Conservation (phyloP, 1,284 basidiomycete genomes). For the Schizopora paradoxa region DNA sequence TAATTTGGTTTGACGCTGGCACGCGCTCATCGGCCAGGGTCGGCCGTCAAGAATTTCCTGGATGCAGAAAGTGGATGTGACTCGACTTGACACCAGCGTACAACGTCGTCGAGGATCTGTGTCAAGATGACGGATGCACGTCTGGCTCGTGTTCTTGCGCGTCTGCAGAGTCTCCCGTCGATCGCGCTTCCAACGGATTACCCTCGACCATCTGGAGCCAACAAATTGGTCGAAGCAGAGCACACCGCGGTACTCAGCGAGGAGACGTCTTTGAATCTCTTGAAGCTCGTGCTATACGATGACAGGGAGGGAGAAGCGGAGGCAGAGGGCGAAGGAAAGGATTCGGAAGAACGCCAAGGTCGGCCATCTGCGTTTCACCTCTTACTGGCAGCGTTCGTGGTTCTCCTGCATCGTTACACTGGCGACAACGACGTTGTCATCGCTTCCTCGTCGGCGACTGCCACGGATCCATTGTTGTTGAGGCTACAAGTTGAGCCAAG, state of each 20-base stretch:
- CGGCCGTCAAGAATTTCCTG: no score
- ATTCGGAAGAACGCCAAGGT: no score
- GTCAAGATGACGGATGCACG: constrained; percentile 32
- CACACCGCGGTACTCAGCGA: constrained; percentile 62
- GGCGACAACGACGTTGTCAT: constrained; percentile 94
- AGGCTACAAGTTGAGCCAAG: constrained; percentile 81
- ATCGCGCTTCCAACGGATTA: constrained; percentile 97
- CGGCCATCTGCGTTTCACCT: constrained; percentile 88
- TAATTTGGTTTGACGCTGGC: no score
- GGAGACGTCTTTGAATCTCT: constrained; percentile 61
- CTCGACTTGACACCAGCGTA: no score
- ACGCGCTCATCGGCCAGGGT: no score
- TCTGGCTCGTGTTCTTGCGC: constrained; percentile 51
- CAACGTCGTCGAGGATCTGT: background rate
- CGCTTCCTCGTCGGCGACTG: constrained; percentile 82
- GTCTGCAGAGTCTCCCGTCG: constrained; percentile 76
- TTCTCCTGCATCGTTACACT: constrained; percentile 92
- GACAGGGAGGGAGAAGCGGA: constrained; percentile 51
- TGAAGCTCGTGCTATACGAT: constrained; percentile 73
- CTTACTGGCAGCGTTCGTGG: constrained; percentile 85
- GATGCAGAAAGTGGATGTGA: no score
- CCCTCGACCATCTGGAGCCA: constrained; percentile 72
- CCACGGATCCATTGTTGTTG: constrained; percentile 78
- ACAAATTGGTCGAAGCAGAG: constrained; percentile 76
- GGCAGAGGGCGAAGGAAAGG: constrained; percentile 40